Evolutionary conservation across 2,329 filamentous ascomycete genomes (phyloP), one percentile per base, ranked within the genome.

Genomic region (Colletotrichum plurivorum): DNA sequence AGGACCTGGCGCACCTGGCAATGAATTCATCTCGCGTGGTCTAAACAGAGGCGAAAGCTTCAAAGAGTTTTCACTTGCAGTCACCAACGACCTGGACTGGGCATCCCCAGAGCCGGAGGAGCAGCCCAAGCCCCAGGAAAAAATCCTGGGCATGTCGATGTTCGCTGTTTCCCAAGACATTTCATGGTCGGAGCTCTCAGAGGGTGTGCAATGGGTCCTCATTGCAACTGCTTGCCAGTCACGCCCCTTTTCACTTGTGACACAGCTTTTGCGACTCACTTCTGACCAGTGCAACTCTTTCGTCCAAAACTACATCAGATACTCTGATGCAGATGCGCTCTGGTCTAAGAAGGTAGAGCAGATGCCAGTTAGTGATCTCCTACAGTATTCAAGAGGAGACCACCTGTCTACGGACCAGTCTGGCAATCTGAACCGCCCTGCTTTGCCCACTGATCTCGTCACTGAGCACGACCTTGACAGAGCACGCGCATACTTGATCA

Each of bases 361-460:
- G 22, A 73, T 51, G 22, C 3, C 41, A 12, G 41, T 45, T 9
- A 41, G 16, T 27, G 49, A 20, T 39, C 49, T 69, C 43, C 46
- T 60, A 71, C 2, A 25, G 43, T 3, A 57, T 67, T 16, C 67
- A 18, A 43, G 62, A 70, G 12, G 62, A 49, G 4, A 63, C 68
- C 5, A 59, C 73, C 2, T 27, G 53, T 4, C 49, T 69, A 7
- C 55, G 74, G 20, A 58, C 76, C 3, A 49, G 15, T 18, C 31
- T 22, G 20, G 36, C 10, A 45, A 66, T 16, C 39, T 72, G 10
- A 25, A 65, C 16, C 75, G 75, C 0, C 77, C 77, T 3, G 13
- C 4, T 2, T 67, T 79, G 7, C 68, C 63, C 9, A 77, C 75
- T 0, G 76, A 79, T 31, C 16, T 39, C 1, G 48, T 78, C 2